These are phyloP conservation scores for Claviceps africana DNA, from an alignment of 2,329 filamentous ascomycete genomes.

Conservation along the genomic window DNA sequence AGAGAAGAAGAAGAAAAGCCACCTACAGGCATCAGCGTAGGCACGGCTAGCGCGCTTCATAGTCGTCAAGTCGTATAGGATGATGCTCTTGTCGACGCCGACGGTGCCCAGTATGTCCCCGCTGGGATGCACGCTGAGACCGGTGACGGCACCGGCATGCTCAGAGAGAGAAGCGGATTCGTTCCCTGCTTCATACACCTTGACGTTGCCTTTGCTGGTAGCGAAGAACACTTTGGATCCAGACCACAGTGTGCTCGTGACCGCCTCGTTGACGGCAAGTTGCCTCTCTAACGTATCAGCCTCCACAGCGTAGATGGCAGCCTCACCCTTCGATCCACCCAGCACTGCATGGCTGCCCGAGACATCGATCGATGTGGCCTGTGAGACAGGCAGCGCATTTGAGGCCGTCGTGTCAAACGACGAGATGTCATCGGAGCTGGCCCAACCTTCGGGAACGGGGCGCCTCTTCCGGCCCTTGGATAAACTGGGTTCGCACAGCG, in stretches of 20 bases:
- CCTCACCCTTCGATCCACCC: slow-evolving; percentile 59
- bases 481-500: slow-evolving; percentile 39
- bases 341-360: slow-evolving; percentile 55
- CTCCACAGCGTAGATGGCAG: slow-evolving; percentile 61
- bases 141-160: slow-evolving; percentile 70
- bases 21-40: slow-evolving; percentile 66
- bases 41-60: slow-evolving; percentile 61
- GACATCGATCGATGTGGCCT: slow-evolving; percentile 34
- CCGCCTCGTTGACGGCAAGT: slow-evolving; percentile 50
- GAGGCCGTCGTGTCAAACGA: slow-evolving; percentile 31
- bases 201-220: slow-evolving; percentile 63
- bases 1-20: neutral
- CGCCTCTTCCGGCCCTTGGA: slow-evolving; percentile 85
- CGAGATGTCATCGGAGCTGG: slow-evolving; percentile 55
- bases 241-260: slow-evolving; percentile 53
- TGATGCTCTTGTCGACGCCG: slow-evolving; percentile 81
- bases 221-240: slow-evolving; percentile 57
- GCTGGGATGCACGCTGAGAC: slow-evolving; percentile 68
- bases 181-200: slow-evolving; percentile 60
- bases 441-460: slow-evolving; percentile 73
- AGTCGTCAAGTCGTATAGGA: slow-evolving; percentile 66
- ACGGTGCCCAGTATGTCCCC: slow-evolving; percentile 75
- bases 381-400: slow-evolving; percentile 31
- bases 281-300: slow-evolving; percentile 54
- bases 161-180: slow-evolving; percentile 59